These are phyloP conservation scores for Leptomonas seymouri DNA, from an alignment of 208 protist genomes.

Conservation along the genomic window DNA sequence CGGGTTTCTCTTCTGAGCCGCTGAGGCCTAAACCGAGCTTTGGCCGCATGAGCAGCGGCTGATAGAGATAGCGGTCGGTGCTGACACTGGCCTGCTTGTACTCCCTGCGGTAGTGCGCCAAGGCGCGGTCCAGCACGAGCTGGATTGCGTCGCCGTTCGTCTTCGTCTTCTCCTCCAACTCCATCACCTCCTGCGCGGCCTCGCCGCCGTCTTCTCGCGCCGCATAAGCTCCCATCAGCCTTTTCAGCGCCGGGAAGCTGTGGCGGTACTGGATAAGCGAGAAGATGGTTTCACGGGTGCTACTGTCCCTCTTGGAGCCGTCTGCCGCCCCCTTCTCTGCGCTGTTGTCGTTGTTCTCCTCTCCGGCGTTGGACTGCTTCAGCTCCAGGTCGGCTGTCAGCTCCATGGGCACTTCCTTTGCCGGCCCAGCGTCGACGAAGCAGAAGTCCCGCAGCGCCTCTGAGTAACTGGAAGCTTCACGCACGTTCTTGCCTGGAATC, in stretches of 20 bases:
- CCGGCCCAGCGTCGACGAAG: conserved; percentile 40
- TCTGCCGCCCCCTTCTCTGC: not conserved
- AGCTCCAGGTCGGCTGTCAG: conserved; percentile 28
- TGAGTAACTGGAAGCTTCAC: conserved; percentile 48
- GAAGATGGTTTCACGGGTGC: conserved; percentile 11
- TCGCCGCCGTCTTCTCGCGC: not conserved
- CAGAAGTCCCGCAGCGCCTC: conserved; percentile 40
- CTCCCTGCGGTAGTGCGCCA: conserved; percentile 25
- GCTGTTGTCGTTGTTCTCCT: conserved; percentile 5
- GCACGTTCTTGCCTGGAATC: conserved; percentile 44
- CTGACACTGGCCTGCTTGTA: conserved; percentile 49
- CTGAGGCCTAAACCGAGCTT: conserved; percentile 12
- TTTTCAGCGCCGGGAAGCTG: conserved; percentile 18
- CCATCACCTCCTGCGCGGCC: conserved; percentile 10
- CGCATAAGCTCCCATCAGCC: not conserved
- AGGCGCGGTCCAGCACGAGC: conserved; percentile 14
- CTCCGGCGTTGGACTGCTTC: conserved; percentile 23
- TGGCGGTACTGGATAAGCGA: conserved; percentile 23
- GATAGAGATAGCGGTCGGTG: conserved; percentile 67
- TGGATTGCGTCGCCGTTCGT: conserved; percentile 24
- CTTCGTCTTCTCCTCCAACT: conserved; percentile 17
- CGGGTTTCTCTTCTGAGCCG: conserved; percentile 17
- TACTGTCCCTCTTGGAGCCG: not conserved
- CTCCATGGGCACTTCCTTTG: conserved; percentile 32
- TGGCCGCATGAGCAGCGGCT: conserved; percentile 38